Conservation (phyloP, 2,329 filamentous ascomycete genomes). For the Alternaria sp. region DNA sequence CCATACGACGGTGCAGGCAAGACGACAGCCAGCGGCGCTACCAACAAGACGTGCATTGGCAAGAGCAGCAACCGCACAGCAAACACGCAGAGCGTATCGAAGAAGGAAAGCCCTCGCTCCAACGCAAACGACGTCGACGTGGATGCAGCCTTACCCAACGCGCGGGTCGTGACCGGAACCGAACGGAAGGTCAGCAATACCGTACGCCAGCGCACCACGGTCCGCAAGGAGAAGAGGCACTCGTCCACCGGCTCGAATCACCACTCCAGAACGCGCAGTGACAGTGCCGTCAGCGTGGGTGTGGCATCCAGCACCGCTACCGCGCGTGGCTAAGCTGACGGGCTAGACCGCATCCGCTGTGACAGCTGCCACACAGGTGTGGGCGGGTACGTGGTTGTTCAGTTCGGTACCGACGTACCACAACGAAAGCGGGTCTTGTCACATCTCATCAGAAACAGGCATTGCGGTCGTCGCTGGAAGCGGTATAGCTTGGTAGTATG, state of each 20-base stretch:
- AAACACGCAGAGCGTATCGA: not conserved
- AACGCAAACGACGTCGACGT: not conserved
- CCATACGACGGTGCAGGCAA: constrained; percentile 37
- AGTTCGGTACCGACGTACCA: not conserved
- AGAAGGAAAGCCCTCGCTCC: constrained; percentile 3
- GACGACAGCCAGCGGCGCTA: not conserved
- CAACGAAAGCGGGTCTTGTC: constrained; percentile 1
- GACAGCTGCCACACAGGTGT: not conserved
- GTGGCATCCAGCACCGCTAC: constrained; percentile 16
- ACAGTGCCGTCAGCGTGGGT: constrained; percentile 36
- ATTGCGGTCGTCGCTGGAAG: not conserved
- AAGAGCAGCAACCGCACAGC: not conserved
- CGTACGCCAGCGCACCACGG: not conserved
- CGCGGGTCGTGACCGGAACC: constrained; percentile 14
- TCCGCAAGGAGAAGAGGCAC: not conserved
- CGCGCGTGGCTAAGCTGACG: constrained; percentile 25
- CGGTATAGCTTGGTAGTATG: not conserved
- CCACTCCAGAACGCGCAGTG: constrained; percentile 20
- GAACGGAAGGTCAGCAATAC: not conserved
- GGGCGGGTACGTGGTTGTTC: not conserved
- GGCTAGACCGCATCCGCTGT: constrained; percentile 4
- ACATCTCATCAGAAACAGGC: constrained; percentile 1
- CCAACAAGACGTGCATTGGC: constrained; percentile 5
- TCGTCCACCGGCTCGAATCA: not conserved
- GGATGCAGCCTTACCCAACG: constrained; percentile 19